phyloP scores from a whole-genome alignment of 352 stramenopile species.

The Phytophthora sojae region DNA sequence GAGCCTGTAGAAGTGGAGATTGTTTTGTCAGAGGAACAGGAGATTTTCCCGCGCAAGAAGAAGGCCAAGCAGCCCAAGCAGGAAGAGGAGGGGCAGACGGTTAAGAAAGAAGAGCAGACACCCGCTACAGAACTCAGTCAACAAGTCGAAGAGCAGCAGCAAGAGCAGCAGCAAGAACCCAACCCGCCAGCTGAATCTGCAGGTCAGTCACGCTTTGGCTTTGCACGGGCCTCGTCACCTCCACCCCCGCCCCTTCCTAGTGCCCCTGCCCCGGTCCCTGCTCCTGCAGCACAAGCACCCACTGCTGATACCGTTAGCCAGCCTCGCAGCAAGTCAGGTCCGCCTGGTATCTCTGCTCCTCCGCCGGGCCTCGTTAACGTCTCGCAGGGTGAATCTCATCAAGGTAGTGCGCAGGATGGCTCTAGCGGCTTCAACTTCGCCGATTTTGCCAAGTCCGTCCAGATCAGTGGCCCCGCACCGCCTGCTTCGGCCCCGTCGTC shows the following conservation, averaged over 20 bases:
- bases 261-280: neutral
- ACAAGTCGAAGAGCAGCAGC: constrained; percentile 12
- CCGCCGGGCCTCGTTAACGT: constrained; percentile 38
- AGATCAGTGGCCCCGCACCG: constrained; percentile 30
- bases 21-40: constrained; percentile 63
- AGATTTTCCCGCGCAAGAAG: constrained; percentile 57
- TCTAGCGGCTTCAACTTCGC: constrained; percentile 52
- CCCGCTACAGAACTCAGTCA: constrained; percentile 9
- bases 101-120: constrained; percentile 7
- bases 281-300: neutral
- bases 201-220: constrained; percentile 63
- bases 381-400: constrained; percentile 5
- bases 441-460: constrained; percentile 53
- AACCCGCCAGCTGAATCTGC: constrained; percentile 2
- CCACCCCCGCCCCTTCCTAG: constrained; percentile 9
- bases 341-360: constrained; percentile 25
- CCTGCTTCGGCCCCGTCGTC: constrained; percentile 19
- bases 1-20: constrained; percentile 60
- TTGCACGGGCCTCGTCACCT: constrained; percentile 46
- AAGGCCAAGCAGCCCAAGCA: constrained; percentile 26
- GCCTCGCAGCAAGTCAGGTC: constrained; percentile 26
- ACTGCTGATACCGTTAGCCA: constrained; percentile 5
- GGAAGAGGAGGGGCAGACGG: constrained; percentile 20
- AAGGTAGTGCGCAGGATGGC: constrained; percentile 17
- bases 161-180: constrained; percentile 11